Percentiles rank a stretch among this genome's conserved stretches.
phyloP scores from a whole-genome alignment of 805 yeast species.

The Lipomyces chichibuensis region DNA sequence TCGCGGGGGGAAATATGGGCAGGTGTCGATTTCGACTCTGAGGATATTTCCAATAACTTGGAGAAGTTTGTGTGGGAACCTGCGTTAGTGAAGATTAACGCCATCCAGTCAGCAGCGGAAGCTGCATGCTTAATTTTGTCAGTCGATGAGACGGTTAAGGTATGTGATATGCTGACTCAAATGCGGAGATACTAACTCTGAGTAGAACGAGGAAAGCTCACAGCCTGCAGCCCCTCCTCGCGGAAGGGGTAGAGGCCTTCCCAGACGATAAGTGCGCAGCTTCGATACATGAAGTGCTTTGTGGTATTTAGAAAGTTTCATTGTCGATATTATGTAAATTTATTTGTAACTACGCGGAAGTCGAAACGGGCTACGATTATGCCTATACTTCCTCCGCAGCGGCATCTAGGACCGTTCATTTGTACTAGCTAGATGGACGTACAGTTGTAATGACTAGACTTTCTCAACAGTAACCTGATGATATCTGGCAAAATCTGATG shows the following conservation, averaged over 20 bases:
- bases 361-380: too few relatives aligned
- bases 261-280: conserved; percentile 11
- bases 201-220: conserved; percentile 46
- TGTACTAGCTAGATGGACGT: too few relatives aligned
- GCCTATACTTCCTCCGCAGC: too few relatives aligned
- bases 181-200: background rate
- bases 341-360: background rate
- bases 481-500: too few relatives aligned
- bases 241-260: conserved; percentile 34
- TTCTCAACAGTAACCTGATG: too few relatives aligned
- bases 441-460: too few relatives aligned
- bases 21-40: conserved; percentile 90
- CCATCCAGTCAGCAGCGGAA: conserved; percentile 94
- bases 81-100: conserved; percentile 87
- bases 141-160: conserved; percentile 83
- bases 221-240: conserved; percentile 40
- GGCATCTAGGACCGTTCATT: too few relatives aligned
- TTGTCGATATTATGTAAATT: background rate
- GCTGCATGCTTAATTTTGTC: conserved; percentile 90
- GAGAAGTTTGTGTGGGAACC: conserved; percentile 97
- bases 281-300: background rate
- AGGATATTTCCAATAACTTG: conserved; percentile 78
- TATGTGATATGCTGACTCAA: background rate
- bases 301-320: background rate
- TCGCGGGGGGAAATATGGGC: conserved; percentile 90